Conservation (phyloP, 1,139 yeast genomes). For the Candida sp. region DNA sequence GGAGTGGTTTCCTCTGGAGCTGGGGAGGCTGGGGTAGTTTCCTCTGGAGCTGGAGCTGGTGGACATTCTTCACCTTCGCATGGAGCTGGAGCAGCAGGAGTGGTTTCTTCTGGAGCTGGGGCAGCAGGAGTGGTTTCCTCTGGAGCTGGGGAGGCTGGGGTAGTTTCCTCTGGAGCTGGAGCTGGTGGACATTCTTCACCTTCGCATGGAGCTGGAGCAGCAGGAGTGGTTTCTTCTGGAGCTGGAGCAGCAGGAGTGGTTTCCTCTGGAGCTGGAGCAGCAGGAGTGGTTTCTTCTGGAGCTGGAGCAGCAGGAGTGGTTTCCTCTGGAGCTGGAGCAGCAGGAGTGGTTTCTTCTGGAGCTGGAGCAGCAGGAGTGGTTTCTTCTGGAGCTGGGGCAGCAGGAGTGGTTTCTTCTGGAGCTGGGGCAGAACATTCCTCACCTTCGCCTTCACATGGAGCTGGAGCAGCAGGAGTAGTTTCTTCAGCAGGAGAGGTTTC, state of each 20-base stretch:
- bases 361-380: not conserved
- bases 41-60: not conserved
- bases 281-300: not conserved
- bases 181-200: not conserved
- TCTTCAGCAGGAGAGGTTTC: not conserved
- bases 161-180: not conserved
- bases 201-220: not conserved
- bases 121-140: not conserved
- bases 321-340: constrained; percentile 2
- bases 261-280: not conserved
- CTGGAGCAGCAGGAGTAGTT: constrained; percentile 3
- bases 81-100: constrained; percentile 12
- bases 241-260: not conserved
- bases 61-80: not conserved
- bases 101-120: not conserved
- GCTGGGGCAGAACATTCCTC: not conserved
- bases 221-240: not conserved
- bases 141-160: not conserved
- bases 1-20: not conserved
- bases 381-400: not conserved
- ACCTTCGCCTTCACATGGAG: constrained; percentile 1
- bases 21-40: not conserved
- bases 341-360: constrained; percentile 2
- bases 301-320: constrained; percentile 12
- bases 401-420: not conserved